phyloP scores from a whole-genome alignment of 179 eudicot genomes.

The Corrigiola litoralis region DNA sequence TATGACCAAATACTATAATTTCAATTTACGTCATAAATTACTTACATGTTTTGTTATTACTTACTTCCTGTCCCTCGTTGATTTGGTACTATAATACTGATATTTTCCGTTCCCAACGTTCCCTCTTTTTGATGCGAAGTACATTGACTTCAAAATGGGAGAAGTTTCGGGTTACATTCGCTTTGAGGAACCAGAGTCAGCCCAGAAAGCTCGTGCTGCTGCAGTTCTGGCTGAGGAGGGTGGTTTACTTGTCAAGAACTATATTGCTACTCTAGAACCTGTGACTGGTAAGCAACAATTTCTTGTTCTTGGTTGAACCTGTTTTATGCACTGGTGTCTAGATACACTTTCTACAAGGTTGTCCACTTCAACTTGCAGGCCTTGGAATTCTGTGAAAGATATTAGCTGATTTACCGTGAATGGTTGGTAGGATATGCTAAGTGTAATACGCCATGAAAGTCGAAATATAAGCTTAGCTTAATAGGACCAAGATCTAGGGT shows the following conservation, averaged over 20 bases:
- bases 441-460: too few relatives aligned
- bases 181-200: slow-evolving; percentile 70
- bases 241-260: slow-evolving; percentile 77
- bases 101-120: background rate
- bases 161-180: slow-evolving; percentile 74
- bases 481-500: too few relatives aligned
- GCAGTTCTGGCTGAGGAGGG: slow-evolving; percentile 81
- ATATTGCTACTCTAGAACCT: slow-evolving; percentile 68
- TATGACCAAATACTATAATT: too few relatives aligned
- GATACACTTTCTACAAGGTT: too few relatives aligned
- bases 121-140: slow-evolving; percentile 40
- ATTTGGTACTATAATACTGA: background rate
- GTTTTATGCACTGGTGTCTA: background rate
- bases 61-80: background rate
- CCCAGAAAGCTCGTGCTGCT: slow-evolving; percentile 93
- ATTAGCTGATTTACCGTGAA: too few relatives aligned
- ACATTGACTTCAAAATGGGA: slow-evolving; percentile 76
- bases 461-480: too few relatives aligned
- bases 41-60: background rate
- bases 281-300: slow-evolving; percentile 60
- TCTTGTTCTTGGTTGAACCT: background rate
- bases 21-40: background rate
- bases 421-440: too few relatives aligned
- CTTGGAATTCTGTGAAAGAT: too few relatives aligned
- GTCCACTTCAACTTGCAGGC: too few relatives aligned